phyloP scores from a whole-genome alignment of 495 filamentous ascomycete species.

The Xylaria scruposa region DNA sequence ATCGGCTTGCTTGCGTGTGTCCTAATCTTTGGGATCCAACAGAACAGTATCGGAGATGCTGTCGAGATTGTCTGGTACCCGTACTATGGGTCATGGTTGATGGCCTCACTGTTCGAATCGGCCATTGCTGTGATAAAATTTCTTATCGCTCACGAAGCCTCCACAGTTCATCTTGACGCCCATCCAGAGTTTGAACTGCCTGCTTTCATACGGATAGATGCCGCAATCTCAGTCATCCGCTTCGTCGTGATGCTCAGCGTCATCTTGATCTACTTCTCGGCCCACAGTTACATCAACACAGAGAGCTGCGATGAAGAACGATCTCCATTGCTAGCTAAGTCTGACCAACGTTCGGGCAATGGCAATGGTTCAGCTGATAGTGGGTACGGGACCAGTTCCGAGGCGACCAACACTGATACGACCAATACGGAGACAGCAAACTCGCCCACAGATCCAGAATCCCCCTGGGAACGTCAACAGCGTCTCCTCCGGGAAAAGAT shows the following conservation, averaged over 20 bases:
- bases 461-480: conserved; percentile 56
- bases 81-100: conserved; percentile 61
- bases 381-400: conserved; percentile 56
- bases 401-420: conserved; percentile 41
- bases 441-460: conserved; percentile 50
- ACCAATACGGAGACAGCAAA: conserved; percentile 43
- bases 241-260: conserved; percentile 42
- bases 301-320: conserved; percentile 56
- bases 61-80: conserved; percentile 66
- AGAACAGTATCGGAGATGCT: conserved; percentile 56
- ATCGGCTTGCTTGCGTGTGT: conserved; percentile 61
- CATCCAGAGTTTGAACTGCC: conserved; percentile 21
- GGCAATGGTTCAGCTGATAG: conserved; percentile 40
- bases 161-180: conserved; percentile 16
- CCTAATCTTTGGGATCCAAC: conserved; percentile 61
- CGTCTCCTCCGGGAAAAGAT: conserved; percentile 58
- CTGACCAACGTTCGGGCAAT: conserved; percentile 33
- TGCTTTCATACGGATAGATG: conserved; percentile 44
- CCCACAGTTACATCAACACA: conserved; percentile 38
- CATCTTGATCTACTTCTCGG: conserved; percentile 44
- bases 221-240: conserved; percentile 40
- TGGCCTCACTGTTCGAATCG: conserved; percentile 59
- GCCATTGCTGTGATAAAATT: conserved; percentile 47
- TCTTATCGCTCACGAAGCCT: conserved; percentile 34
- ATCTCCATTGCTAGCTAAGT: conserved; percentile 55